A percentile compares a stretch with the other conserved stretches of the same genome.
Conservation (phyloP, 345 rosid species). For the Gossypium sturtianum region DNA sequence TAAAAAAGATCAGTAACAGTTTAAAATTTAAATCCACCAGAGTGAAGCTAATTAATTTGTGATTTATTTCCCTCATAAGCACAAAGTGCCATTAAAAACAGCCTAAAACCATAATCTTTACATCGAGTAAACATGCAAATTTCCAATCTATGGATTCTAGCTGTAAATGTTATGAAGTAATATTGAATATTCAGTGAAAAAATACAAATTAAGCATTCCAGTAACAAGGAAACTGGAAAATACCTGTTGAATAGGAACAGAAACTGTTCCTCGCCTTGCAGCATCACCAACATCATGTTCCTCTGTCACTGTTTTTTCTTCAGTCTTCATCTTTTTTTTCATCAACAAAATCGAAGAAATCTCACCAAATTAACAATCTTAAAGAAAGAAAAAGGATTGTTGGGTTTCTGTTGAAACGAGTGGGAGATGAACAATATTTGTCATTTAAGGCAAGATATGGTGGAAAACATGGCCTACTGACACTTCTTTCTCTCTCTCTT, state of each 20-base stretch:
- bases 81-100: background rate
- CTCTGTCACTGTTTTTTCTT: constrained; percentile 23
- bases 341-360: background rate
- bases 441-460: constrained; percentile 23
- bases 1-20: background rate
- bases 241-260: constrained; percentile 26
- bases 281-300: constrained; percentile 13
- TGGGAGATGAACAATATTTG: background rate
- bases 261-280: constrained; percentile 15
- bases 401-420: constrained; percentile 3
- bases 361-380: constrained; percentile 7
- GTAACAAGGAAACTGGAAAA: background rate
- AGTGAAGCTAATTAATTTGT: background rate
- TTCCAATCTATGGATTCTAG: too few relatives aligned
- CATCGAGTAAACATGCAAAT: background rate
- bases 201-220: background rate
- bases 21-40: background rate
- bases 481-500: background rate
- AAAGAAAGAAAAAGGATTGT: background rate
- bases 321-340: constrained; percentile 22
- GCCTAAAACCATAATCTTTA: background rate
- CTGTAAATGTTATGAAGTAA: too few relatives aligned
- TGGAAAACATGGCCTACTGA: constrained; percentile 17
- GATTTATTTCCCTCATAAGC: background rate
- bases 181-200: too few relatives aligned